Evolutionary conservation across 768 basidiomycete species (phyloP), one percentile per base, ranked within the genome.

Genomic region (Hygrophoropsis aurantiaca): DNA sequence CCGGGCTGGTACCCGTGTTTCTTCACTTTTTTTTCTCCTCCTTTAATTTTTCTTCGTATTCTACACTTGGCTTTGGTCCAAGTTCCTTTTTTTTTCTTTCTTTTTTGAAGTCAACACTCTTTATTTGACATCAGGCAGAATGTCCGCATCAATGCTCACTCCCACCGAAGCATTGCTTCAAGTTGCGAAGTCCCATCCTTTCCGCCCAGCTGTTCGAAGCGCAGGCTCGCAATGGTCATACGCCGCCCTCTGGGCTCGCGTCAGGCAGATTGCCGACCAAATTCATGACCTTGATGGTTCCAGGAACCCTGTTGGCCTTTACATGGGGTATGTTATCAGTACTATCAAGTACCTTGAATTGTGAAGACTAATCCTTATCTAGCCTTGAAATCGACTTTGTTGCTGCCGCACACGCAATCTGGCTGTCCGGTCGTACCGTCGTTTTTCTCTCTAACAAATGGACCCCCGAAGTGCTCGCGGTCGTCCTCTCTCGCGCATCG

Each of bases 381-480:
- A 64, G 63, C 43, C 57, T 65, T 46, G 63, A 65, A 42, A 57
- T 65, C 18, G 59, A 61, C 42, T 64, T 55, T 16, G 53, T 65
- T 40, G 54, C 63, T 39, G 63, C 52, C 16, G 61, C 63, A 25
- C 63, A 65, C 26, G 63, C 63, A 8, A 55, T 60, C 49, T 65
- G 63, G 63, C 51, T 65, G 20, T 33, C 50, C 35, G 57, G 64
- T 7, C 50, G 55, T 30, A 55, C 58, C n/a, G 51, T 60, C 11
- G 54, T 60, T 26, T 60, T 61, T 42, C 61, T 64, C 33, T 65
- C 60, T n/a, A 52, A 51, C 8, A 65, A 62, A 37, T 65, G 63
- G 64, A 57, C 59, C 10, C 42, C 51, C 1, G 64, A 60, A 18
- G 63, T 65, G 5, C 55, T 64, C 21, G 50, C 43, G 39, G 54